Evolutionary conservation across 2,329 filamentous ascomycete genomes (phyloP).

Genomic region (Ceratocystis variospora): DNA sequence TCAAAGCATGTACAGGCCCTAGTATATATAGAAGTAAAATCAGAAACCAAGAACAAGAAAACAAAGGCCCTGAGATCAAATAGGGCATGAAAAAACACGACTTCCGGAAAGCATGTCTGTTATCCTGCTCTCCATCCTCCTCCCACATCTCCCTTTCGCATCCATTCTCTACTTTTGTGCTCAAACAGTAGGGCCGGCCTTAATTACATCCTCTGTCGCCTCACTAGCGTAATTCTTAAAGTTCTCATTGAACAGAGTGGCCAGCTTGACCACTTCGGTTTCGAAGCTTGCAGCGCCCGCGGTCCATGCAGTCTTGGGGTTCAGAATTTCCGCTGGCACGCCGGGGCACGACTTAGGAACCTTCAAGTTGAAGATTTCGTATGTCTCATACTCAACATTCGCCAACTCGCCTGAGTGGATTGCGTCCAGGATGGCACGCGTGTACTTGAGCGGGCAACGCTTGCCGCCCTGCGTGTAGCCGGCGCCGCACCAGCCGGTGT

Average conservation of each 20-base stretch:
- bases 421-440: slow-evolving; percentile 86
- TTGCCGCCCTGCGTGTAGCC: slow-evolving; percentile 83
- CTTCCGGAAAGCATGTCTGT: not conserved
- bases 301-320: slow-evolving; percentile 88
- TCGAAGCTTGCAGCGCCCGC: slow-evolving; percentile 69
- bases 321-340: slow-evolving; percentile 83
- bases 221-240: slow-evolving; percentile 89
- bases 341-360: slow-evolving; percentile 85
- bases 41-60: not conserved
- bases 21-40: not conserved
- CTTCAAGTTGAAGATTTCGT: slow-evolving; percentile 90
- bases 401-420: slow-evolving; percentile 96
- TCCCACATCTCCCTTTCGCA: not conserved
- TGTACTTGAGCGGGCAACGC: slow-evolving; percentile 97
- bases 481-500: slow-evolving; percentile 94
- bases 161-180: not conserved
- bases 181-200: slow-evolving; percentile 38
- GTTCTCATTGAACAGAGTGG: slow-evolving; percentile 82
- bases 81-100: not conserved
- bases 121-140: slow-evolving; percentile 3
- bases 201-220: slow-evolving; percentile 66
- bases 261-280: slow-evolving; percentile 80
- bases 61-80: not conserved
- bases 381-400: slow-evolving; percentile 83
- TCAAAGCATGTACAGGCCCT: not conserved